Percentiles rank a stretch among this genome's conserved stretches.
These are phyloP conservation scores for Strobilomyces dryophilus DNA, from an alignment of 768 basidiomycete genomes.

Conservation along the genomic window DNA sequence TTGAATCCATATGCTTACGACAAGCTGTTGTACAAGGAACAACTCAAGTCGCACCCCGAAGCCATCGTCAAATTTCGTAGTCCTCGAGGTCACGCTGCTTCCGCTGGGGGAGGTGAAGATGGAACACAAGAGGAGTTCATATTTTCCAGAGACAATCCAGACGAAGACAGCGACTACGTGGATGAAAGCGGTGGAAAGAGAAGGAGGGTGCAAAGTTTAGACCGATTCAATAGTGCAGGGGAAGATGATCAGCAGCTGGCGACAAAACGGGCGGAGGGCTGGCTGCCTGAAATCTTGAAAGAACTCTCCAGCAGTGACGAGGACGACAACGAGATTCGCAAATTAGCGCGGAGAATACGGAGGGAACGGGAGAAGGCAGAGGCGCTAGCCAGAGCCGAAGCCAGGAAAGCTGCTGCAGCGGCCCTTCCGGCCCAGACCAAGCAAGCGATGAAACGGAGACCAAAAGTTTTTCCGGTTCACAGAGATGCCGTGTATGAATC, in stretches of 20 bases:
- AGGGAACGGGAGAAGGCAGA: slow-evolving; percentile 27
- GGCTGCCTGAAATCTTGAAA: slow-evolving; percentile 36
- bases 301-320: slow-evolving; percentile 40
- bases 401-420: slow-evolving; percentile 13
- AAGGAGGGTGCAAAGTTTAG: slow-evolving; percentile 1
- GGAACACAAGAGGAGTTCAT: slow-evolving; percentile 32
- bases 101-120: slow-evolving; percentile 25
- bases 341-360: slow-evolving; percentile 32
- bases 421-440: slow-evolving; percentile 12
- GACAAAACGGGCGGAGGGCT: slow-evolving; percentile 6
- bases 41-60: slow-evolving; percentile 54
- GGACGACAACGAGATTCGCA: slow-evolving; percentile 33
- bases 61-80: slow-evolving; percentile 56
- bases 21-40: slow-evolving; percentile 45
- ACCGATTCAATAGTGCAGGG: background rate
- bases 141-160: slow-evolving; percentile 15
- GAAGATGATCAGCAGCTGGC: background rate
- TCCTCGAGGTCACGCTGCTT: slow-evolving; percentile 27
- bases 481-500: background rate
- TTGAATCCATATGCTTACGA: slow-evolving; percentile 61
- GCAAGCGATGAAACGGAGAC: slow-evolving; percentile 16
- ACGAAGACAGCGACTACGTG: slow-evolving; percentile 28
- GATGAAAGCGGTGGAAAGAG: slow-evolving; percentile 12
- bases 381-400: slow-evolving; percentile 15
- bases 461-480: slow-evolving; percentile 27